These are phyloP conservation scores for Pichia sp. DNA, from an alignment of 1,139 yeast species.

Conservation along the genomic window DNA sequence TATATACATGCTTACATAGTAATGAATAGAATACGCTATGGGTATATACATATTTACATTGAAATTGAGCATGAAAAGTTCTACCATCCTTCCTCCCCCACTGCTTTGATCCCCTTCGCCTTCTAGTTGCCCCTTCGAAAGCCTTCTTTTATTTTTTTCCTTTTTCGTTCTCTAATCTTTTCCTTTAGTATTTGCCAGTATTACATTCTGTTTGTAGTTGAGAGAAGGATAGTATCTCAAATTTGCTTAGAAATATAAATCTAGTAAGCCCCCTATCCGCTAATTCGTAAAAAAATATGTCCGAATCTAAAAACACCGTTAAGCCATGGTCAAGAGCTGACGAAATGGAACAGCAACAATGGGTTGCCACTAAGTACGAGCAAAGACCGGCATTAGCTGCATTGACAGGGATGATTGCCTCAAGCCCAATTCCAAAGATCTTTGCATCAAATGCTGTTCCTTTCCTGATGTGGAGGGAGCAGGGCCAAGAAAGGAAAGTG, in stretches of 20 bases:
- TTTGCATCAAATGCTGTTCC: slow-evolving; percentile 60
- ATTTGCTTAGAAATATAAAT: background rate
- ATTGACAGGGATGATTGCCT: slow-evolving; percentile 52
- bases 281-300: background rate
- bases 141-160: background rate
- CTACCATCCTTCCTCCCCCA: no score
- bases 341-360: slow-evolving; percentile 44
- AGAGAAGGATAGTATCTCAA: background rate
- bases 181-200: background rate
- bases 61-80: background rate
- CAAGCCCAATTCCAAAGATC: slow-evolving; percentile 55
- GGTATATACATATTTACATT: background rate
- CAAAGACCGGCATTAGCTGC: slow-evolving; percentile 58
- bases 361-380: slow-evolving; percentile 40
- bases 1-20: background rate
- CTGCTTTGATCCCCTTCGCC: background rate
- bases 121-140: background rate
- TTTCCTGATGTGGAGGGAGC: slow-evolving; percentile 40
- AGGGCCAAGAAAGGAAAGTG: slow-evolving; percentile 25
- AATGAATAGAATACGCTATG: no score
- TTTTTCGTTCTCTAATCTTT: background rate
- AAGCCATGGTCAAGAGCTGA: slow-evolving; percentile 25
- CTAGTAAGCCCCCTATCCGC: background rate
- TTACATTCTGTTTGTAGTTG: background rate
- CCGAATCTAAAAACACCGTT: background rate